Evolutionary conservation across 2,329 filamentous ascomycete species (phyloP).

Genomic region (Fusarium ramigenum): DNA sequence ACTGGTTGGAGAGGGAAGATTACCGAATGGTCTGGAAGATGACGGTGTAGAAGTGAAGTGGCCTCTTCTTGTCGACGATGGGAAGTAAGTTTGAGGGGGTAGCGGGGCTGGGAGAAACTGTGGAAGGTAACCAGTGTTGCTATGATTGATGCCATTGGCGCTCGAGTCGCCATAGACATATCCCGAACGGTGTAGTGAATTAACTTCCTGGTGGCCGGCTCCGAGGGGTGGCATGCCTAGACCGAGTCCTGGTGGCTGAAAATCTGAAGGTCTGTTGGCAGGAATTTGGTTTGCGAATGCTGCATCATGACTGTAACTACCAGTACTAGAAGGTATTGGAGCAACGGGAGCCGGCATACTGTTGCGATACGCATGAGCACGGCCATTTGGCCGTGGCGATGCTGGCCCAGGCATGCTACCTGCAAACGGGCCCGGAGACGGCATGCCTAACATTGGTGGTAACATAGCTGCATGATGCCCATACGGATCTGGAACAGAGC

Average conservation of each 20-base stretch:
- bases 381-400: constrained; percentile 24
- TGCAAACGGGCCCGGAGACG: constrained; percentile 20
- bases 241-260: constrained; percentile 26
- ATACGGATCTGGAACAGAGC: constrained; percentile 32
- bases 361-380: constrained; percentile 20
- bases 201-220: constrained; percentile 30
- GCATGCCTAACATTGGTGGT: constrained; percentile 34
- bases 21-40: constrained; percentile 31
- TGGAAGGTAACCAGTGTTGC: constrained; percentile 23
- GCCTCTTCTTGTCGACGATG: constrained; percentile 25
- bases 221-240: constrained; percentile 25
- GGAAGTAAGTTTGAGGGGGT: constrained; percentile 23
- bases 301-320: constrained; percentile 22
- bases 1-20: constrained; percentile 37
- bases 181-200: constrained; percentile 34
- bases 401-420: constrained; percentile 23
- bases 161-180: constrained; percentile 30
- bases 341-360: constrained; percentile 17
- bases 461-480: constrained; percentile 35
- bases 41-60: constrained; percentile 25
- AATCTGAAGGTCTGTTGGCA: constrained; percentile 23
- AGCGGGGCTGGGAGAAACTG: constrained; percentile 28
- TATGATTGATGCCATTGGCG: constrained; percentile 32
- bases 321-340: constrained; percentile 1
- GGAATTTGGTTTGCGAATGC: constrained; percentile 39